phyloP scores from a whole-genome alignment of 306 rosid species.

The Ceratonia siliqua region DNA sequence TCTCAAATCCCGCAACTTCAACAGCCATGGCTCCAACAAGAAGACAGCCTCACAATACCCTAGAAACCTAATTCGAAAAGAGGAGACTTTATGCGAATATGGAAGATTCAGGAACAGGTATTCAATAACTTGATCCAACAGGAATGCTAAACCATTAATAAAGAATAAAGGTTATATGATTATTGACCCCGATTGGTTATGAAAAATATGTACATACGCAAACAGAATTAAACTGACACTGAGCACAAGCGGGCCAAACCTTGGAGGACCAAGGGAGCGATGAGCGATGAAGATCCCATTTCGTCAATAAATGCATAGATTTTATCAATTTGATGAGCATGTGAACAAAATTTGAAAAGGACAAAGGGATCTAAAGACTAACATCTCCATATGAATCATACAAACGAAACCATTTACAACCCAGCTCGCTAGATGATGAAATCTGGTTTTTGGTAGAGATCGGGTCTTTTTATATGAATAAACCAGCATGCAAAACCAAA shows the following conservation, averaged over 20 bases:
- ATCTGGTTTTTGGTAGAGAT: neutral
- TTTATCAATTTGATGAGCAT: slow-evolving; percentile 19
- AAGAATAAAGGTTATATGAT: neutral
- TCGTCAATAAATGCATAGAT: neutral
- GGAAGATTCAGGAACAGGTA: slow-evolving; percentile 11
- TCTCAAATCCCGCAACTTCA: slow-evolving; percentile 87
- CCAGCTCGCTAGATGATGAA: slow-evolving; percentile 4
- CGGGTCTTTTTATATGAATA: slow-evolving; percentile 10
- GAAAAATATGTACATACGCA: neutral
- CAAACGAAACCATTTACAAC: slow-evolving; percentile 27
- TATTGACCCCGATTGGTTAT: neutral
- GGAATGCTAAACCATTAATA: slow-evolving; percentile 5
- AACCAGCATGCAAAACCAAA: slow-evolving; percentile 39
- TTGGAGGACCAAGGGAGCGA: neutral
- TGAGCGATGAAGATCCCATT: slow-evolving; percentile 14
- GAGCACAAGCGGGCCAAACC: neutral
- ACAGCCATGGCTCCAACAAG: slow-evolving; percentile 67
- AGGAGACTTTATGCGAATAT: neutral
- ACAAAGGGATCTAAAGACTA: slow-evolving; percentile 30
- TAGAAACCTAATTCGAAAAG: slow-evolving; percentile 44
- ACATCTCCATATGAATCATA: slow-evolving; percentile 33
- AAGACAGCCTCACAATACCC: slow-evolving; percentile 43
- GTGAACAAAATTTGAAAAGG: neutral
- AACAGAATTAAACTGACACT: neutral
- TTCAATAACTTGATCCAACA: slow-evolving; percentile 29